Evolutionary conservation across 192 early-diverging fungal genomes (phyloP).

Genomic region (Thamnidium elegans): DNA sequence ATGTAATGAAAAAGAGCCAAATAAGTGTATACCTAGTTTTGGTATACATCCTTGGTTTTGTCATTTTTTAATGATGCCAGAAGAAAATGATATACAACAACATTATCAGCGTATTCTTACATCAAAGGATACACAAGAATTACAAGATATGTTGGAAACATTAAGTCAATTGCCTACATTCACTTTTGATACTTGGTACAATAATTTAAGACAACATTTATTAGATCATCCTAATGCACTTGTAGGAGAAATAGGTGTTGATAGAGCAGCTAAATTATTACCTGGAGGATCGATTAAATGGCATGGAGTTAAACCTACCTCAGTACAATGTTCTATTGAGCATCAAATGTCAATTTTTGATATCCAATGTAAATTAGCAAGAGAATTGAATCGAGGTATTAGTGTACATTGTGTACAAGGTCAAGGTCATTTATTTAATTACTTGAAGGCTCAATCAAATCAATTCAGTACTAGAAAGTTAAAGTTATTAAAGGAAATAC

Average conservation of each 20-base stretch:
- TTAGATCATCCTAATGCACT: constrained; percentile 24
- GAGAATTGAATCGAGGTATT: constrained; percentile 55
- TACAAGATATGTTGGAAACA: constrained; percentile 12
- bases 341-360: constrained; percentile 48
- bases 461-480: constrained; percentile 30
- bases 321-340: constrained; percentile 20
- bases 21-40: constrained; percentile 34
- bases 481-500: constrained; percentile 17
- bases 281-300: constrained; percentile 31
- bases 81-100: background rate
- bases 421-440: constrained; percentile 52
- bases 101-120: constrained; percentile 24
- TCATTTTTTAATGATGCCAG: constrained; percentile 10
- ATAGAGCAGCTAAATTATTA: constrained; percentile 30
- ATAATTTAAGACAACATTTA: constrained; percentile 11
- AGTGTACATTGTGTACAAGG: constrained; percentile 81
- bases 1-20: background rate
- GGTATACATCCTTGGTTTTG: constrained; percentile 39
- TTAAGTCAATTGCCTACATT: constrained; percentile 15
- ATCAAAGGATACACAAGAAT: constrained; percentile 8
- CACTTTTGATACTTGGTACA: constrained; percentile 24
- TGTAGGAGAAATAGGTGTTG: constrained; percentile 37
- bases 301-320: constrained; percentile 33
- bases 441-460: background rate
- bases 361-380: constrained; percentile 70